Base-by-base conservation (phyloP, 163 green algal genomes). In the Trebouxia gelatinosa region DNA sequence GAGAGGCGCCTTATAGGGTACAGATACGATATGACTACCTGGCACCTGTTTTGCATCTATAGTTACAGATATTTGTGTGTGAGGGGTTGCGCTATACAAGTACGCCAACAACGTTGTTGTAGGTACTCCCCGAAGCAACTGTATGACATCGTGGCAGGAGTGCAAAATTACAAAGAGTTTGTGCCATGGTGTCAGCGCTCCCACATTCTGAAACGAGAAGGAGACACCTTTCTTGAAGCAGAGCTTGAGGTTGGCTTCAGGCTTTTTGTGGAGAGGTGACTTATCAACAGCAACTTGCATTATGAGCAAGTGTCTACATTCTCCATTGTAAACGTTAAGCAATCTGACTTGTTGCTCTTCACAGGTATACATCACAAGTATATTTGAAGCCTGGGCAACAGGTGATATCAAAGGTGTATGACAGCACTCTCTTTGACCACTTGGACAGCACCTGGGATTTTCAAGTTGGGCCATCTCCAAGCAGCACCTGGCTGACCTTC, bases 211-310 rank as follows among this genome's bases (percentile, higher is more conserved):
- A 64, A 78, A 29, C 79, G 71, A 7, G 54, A 54, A 0, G 35
- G 6, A 5, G 43, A 54, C 13, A 67, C 66, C 39, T 91, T 91
- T 70, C 81, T 98, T 74, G 92, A 98, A 57, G 95, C 95, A 11
- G 95, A 98, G 86, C 88, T 98, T 31, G 90, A 97, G 75, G 91
- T 98, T 5, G 95, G 95, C 19, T 98, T 98, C 80, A 92, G 95
- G 76, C 80, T 98, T 40, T 92, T 98, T 77, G 83, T 85, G 16
- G 95, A 98, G 68, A 86, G 87, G 90, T 94, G 40, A 68, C 37
- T 23, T 59, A 23, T 19, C 26, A 23, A 59, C 48, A 2, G 26
- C 19, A 29, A 23, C 48, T 59, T 2, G 48, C 48, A 59, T 23
- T 59, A 23, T 59, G 48, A 19, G 48, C 48, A 7, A 59, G 48